Evolutionary conservation across 768 basidiomycete species (phyloP).

Genomic region (Trametes cingulata): DNA sequence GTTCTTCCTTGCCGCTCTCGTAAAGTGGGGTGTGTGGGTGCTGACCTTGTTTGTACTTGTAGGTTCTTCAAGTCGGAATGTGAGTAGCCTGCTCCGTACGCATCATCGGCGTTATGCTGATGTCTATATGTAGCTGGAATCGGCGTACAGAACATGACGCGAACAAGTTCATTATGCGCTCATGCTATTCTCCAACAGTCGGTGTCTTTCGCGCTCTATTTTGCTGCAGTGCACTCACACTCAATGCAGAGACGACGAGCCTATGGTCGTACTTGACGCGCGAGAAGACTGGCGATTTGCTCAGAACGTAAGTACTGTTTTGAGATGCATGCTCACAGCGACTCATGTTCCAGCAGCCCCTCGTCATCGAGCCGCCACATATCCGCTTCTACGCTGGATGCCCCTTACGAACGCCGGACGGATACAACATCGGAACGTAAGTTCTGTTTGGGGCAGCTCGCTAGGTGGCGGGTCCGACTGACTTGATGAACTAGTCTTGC

Average conservation of each 20-base stretch:
- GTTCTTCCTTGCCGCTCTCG: too few species aligned
- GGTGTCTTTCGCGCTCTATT: slow-evolving; percentile 21
- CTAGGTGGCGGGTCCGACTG: not conserved
- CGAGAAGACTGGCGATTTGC: slow-evolving; percentile 85
- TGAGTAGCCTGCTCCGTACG: slow-evolving; percentile 37
- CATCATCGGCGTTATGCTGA: not conserved
- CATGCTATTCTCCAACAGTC: slow-evolving; percentile 83
- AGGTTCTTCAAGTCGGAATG: slow-evolving; percentile 93
- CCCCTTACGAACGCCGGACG: slow-evolving; percentile 85
- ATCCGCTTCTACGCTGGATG: slow-evolving; percentile 92
- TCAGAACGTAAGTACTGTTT: slow-evolving; percentile 61
- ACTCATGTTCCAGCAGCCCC: slow-evolving; percentile 49
- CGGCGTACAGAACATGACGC: slow-evolving; percentile 43
- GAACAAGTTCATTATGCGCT: slow-evolving; percentile 75
- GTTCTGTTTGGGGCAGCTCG: slow-evolving; percentile 22
- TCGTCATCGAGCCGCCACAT: slow-evolving; percentile 63
- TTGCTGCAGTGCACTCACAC: not conserved
- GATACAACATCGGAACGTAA: slow-evolving; percentile 85
- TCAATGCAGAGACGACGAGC: slow-evolving; percentile 71
- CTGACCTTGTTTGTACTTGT: slow-evolving; percentile 1
- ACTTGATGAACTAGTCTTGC: slow-evolving; percentile 54
- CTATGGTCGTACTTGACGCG: slow-evolving; percentile 82
- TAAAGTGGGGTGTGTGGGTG: not conserved
- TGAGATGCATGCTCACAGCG: not conserved
- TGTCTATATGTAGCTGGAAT: slow-evolving; percentile 43